A percentile compares a stretch with the other conserved stretches of the same genome.
phyloP scores from a whole-genome alignment of 2,329 filamentous ascomycete genomes.

The Hypomyces perniciosus region DNA sequence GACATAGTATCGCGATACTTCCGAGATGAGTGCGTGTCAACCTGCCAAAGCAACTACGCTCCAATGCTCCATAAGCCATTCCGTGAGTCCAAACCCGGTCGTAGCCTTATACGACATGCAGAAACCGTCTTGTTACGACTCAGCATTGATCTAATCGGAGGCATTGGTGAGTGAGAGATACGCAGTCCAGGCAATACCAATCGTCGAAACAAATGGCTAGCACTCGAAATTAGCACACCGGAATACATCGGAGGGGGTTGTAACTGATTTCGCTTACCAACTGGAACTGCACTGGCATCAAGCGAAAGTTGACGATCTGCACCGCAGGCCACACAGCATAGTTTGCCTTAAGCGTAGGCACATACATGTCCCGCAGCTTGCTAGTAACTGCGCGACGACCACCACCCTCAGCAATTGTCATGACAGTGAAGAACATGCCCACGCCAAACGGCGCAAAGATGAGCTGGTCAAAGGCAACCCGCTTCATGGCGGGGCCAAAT shows the following conservation, averaged over 20 bases:
- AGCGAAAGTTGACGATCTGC: slow-evolving; percentile 91
- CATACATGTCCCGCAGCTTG: slow-evolving; percentile 90
- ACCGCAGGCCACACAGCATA: slow-evolving; percentile 93
- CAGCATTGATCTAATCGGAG: slow-evolving; percentile 56
- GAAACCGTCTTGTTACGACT: background rate
- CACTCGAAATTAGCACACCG: slow-evolving; percentile 8
- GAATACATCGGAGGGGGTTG: background rate
- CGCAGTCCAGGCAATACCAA: slow-evolving; percentile 96
- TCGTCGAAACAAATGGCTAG: slow-evolving; percentile 88
- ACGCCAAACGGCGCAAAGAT: slow-evolving; percentile 88
- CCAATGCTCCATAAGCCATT: background rate
- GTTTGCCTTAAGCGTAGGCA: slow-evolving; percentile 92
- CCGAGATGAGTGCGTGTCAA: background rate
- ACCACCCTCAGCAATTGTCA: slow-evolving; percentile 93
- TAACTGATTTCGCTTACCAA: slow-evolving; percentile 58
- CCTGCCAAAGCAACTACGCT: background rate
- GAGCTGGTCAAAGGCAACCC: slow-evolving; percentile 87
- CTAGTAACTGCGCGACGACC: slow-evolving; percentile 69
- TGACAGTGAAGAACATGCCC: slow-evolving; percentile 85
- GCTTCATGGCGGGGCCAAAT: slow-evolving; percentile 74
- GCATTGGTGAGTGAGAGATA: slow-evolving; percentile 92
- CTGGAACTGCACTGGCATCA: slow-evolving; percentile 94
- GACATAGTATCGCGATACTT: background rate
- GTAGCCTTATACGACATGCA: background rate
- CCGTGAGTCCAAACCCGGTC: background rate